These are phyloP conservation scores for Nitzschia putrida DNA, from an alignment of 108 stramenopile genomes.

Conservation along the genomic window DNA sequence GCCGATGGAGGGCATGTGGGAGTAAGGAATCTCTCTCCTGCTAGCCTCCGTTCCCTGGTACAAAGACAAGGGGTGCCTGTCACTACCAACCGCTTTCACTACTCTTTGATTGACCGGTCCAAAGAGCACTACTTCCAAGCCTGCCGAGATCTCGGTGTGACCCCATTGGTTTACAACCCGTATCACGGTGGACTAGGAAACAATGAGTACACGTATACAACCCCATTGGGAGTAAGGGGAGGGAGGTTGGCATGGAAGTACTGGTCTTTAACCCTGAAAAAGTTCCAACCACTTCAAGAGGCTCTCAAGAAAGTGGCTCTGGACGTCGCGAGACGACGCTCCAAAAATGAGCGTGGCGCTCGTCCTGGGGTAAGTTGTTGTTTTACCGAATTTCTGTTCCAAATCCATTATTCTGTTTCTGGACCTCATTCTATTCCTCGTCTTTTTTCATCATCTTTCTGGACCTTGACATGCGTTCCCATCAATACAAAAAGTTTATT, in stretches of 20 bases:
- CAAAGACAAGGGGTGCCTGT: slow-evolving; percentile 7
- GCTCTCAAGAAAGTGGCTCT: slow-evolving; percentile 59
- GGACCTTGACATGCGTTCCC: too few relatives aligned
- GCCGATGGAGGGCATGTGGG: slow-evolving; percentile 65
- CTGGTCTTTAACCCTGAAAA: slow-evolving; percentile 64
- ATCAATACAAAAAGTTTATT: too few relatives aligned
- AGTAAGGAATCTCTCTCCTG: slow-evolving; percentile 49
- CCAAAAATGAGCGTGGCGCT: slow-evolving; percentile 21
- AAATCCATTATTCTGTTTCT: too few relatives aligned
- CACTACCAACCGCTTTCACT: slow-evolving; percentile 68
- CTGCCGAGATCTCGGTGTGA: slow-evolving; percentile 80
- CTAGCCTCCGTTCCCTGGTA: slow-evolving; percentile 28
- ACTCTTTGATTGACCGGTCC: slow-evolving; percentile 77
- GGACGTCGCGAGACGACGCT: slow-evolving; percentile 56
- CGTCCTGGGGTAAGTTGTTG: neutral
- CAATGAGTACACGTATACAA: slow-evolving; percentile 72
- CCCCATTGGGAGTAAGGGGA: slow-evolving; percentile 45
- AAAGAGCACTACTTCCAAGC: slow-evolving; percentile 63
- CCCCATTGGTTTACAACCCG: slow-evolving; percentile 72
- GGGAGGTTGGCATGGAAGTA: slow-evolving; percentile 68
- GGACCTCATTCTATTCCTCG: too few relatives aligned
- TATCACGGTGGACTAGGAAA: slow-evolving; percentile 79
- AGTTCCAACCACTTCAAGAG: slow-evolving; percentile 65
- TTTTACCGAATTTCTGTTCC: neutral
- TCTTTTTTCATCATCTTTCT: too few relatives aligned